phyloP scores from a whole-genome alignment of 75 land plant genomes.

The Cupressus sempervirens region DNA sequence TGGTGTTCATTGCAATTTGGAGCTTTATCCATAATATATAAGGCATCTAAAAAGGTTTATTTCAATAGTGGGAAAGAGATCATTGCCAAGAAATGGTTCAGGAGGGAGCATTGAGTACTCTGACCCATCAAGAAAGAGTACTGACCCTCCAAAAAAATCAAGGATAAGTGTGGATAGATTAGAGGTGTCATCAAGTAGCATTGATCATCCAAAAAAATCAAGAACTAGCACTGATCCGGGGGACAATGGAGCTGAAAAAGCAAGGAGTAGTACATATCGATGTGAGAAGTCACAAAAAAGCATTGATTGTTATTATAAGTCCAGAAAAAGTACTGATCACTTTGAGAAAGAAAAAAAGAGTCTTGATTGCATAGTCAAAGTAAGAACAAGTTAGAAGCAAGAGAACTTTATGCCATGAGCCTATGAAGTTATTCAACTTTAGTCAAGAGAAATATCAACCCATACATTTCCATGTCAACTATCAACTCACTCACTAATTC shows the following conservation, averaged over 20 bases:
- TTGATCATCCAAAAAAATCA: slow-evolving; percentile 17
- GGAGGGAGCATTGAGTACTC: slow-evolving; percentile 4
- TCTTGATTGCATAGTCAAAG: slow-evolving; percentile 2
- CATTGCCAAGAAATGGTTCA: slow-evolving; percentile 12
- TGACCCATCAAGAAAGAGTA: slow-evolving; percentile 4
- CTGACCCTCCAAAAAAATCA: slow-evolving; percentile 16
- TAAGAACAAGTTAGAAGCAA: slow-evolving; percentile 12
- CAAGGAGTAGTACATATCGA: slow-evolving; percentile 17
- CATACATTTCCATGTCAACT: not conserved
- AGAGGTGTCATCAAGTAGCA: slow-evolving; percentile 16
- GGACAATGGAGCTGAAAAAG: slow-evolving; percentile 10
- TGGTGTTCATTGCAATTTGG: slow-evolving; percentile 55
- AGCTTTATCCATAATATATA: slow-evolving; percentile 52
- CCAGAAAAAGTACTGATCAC: slow-evolving; percentile 16
- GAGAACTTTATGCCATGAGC: not conserved
- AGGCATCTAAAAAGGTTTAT: slow-evolving; percentile 48
- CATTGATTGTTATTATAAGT: slow-evolving; percentile 10
- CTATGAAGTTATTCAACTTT: not conserved
- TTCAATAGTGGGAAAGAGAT: too few relatives aligned
- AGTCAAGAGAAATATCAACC: not conserved
- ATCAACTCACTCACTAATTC: not conserved
- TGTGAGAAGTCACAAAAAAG: slow-evolving; percentile 15
- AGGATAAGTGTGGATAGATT: slow-evolving; percentile 13
- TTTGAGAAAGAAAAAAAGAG: slow-evolving; percentile 17
- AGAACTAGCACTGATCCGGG: slow-evolving; percentile 11